Percentiles rank a stretch among this genome's conserved stretches.
Conservation (phyloP, 2,329 filamentous ascomycete species). For the Leptographium procerum region DNA sequence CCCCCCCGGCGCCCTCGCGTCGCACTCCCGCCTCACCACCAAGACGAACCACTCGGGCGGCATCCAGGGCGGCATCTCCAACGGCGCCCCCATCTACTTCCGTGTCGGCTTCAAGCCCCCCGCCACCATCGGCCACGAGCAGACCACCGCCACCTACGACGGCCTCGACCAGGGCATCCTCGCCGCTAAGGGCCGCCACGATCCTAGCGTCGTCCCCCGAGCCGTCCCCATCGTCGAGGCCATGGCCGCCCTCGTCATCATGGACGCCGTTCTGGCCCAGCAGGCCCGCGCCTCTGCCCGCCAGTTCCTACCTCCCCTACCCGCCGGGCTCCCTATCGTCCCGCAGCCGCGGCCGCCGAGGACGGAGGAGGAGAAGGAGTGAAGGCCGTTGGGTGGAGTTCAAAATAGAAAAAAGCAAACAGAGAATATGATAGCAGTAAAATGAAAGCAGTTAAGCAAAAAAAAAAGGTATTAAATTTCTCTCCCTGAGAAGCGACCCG, state of each 20-base stretch:
- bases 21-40: conserved; percentile 58
- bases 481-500: too few species aligned
- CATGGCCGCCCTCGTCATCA: conserved; percentile 69
- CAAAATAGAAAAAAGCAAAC: background rate
- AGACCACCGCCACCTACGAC: conserved; percentile 72
- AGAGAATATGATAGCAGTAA: too few species aligned
- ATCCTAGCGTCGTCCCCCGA: conserved; percentile 82
- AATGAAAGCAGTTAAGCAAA: background rate
- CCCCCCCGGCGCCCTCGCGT: conserved; percentile 31
- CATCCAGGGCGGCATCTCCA: conserved; percentile 90
- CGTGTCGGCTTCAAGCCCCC: conserved; percentile 89
- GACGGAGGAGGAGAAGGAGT: background rate
- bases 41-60: conserved; percentile 93
- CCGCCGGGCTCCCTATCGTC: conserved; percentile 16
- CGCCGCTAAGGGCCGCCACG: conserved; percentile 86
- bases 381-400: too few species aligned
- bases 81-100: conserved; percentile 91
- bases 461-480: too few species aligned
- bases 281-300: conserved; percentile 43
- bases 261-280: conserved; percentile 42
- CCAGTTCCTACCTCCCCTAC: conserved; percentile 30
- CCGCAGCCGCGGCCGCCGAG: too few species aligned
- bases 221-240: conserved; percentile 83
- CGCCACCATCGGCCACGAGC: conserved; percentile 83
- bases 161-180: conserved; percentile 59